Conservation (phyloP, 1,284 basidiomycete species). For the Cystobasidiaceae sp. region DNA sequence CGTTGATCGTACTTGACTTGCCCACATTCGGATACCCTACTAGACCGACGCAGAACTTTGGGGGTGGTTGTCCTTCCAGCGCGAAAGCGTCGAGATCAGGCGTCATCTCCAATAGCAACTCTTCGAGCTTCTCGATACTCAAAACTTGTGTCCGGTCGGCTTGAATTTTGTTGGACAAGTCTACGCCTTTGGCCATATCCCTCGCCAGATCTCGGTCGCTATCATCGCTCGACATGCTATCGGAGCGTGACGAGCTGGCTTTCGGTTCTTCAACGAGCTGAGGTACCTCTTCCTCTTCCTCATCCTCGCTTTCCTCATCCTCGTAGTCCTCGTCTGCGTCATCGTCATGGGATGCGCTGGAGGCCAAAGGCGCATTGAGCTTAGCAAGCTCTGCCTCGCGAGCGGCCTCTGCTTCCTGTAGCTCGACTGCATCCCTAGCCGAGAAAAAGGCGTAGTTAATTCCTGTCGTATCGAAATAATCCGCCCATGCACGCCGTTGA, state of each 20-base stretch:
- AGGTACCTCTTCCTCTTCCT: background rate
- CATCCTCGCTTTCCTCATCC: conserved; percentile 27
- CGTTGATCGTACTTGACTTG: conserved; percentile 58
- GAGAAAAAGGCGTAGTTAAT: conserved; percentile 94
- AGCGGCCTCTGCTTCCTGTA: conserved; percentile 63
- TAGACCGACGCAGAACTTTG: conserved; percentile 63
- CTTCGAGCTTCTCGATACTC: conserved; percentile 83
- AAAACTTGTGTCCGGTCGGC: conserved; percentile 74
- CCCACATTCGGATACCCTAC: conserved; percentile 62
- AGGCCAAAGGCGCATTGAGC: conserved; percentile 38
- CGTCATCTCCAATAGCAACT: conserved; percentile 69
- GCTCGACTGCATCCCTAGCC: conserved; percentile 77
- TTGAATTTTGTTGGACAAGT: background rate
- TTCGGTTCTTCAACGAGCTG: background rate
- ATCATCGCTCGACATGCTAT: conserved; percentile 47
- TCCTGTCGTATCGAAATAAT: conserved; percentile 79
- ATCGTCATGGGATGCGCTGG: conserved; percentile 41
- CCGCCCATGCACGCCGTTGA: conserved; percentile 87
- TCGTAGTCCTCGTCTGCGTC: conserved; percentile 31
- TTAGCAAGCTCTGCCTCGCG: conserved; percentile 52
- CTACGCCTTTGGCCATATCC: conserved; percentile 20
- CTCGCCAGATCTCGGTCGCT: conserved; percentile 45
- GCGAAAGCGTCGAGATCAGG: conserved; percentile 58
- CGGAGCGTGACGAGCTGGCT: conserved; percentile 27
- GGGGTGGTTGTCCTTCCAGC: conserved; percentile 43